A percentile compares a stretch with the other conserved stretches of the same genome.
Evolutionary conservation across 192 early-diverging fungal species (phyloP).

Genomic region (Pecoramyces ruminantium): DNA sequence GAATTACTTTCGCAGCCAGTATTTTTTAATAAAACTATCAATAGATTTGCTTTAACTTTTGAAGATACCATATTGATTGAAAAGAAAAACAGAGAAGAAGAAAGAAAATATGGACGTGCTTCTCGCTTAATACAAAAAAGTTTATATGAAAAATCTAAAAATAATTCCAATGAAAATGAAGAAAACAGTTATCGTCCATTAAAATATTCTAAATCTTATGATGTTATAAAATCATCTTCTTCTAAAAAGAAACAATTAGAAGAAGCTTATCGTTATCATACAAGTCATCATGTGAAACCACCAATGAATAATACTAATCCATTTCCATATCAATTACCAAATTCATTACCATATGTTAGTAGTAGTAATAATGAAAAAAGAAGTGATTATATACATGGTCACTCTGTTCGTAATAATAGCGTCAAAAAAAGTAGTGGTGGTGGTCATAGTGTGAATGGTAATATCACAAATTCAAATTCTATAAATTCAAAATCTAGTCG

Average conservation of each 20-base stretch:
- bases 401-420: too few species aligned
- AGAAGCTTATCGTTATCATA: not conserved
- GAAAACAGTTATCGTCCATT: not conserved
- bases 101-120: not conserved
- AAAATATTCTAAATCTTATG: not conserved
- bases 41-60: not conserved
- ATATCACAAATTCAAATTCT: not conserved
- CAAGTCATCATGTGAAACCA: too few species aligned
- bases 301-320: not conserved
- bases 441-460: not conserved
- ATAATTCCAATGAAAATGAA: not conserved
- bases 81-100: not conserved
- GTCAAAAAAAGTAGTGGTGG: too few species aligned
- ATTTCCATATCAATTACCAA: not conserved
- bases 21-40: not conserved
- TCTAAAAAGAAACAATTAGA: not conserved
- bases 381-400: not conserved
- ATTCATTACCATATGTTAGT: not conserved
- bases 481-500: not conserved
- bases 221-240: not conserved
- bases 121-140: not conserved
- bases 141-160: not conserved
- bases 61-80: not conserved
- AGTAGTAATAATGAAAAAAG: not conserved
- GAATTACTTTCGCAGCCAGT: not conserved